A percentile compares a stretch with the other conserved stretches of the same genome.
These are phyloP conservation scores for Solanum dulcamara DNA, from an alignment of 257 asterid genomes.

Conservation along the genomic window DNA sequence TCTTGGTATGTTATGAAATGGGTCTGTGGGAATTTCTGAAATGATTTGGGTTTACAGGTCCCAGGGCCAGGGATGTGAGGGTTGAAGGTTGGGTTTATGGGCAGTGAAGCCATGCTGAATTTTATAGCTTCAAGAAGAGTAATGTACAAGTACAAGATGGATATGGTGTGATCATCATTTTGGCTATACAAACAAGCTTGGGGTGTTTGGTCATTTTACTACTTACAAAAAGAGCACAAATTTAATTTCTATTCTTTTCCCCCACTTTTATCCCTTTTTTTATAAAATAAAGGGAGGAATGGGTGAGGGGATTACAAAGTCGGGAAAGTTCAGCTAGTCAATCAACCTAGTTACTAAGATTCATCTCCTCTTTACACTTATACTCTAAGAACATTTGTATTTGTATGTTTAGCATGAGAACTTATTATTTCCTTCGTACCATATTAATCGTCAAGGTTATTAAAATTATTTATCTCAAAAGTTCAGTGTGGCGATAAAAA, in stretches of 20 bases:
- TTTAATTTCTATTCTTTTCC: background rate
- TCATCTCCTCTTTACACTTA: background rate
- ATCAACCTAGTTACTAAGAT: background rate
- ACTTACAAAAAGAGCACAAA: background rate
- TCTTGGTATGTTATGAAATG: slow-evolving; percentile 1
- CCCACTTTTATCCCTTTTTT: background rate
- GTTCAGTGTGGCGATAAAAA: background rate
- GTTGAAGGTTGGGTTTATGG: background rate
- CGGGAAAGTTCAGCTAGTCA: background rate
- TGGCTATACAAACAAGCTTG: background rate
- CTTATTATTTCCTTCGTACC: background rate
- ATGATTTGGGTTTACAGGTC: background rate
- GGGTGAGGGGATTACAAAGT: background rate
- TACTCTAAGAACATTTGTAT: background rate
- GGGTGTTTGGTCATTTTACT: background rate
- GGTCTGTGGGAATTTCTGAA: background rate
- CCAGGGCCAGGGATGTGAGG: background rate
- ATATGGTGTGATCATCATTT: background rate
- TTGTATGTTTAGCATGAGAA: background rate
- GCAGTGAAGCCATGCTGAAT: slow-evolving; percentile 14
- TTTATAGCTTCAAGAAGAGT: background rate
- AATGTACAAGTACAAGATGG: background rate
- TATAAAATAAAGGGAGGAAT: background rate
- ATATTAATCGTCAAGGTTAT: background rate
- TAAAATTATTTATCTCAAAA: background rate